Percentiles rank a stretch among this genome's conserved stretches.
These are phyloP conservation scores for Dryas octopetala DNA, from an alignment of 306 rosid genomes.

Conservation along the genomic window DNA sequence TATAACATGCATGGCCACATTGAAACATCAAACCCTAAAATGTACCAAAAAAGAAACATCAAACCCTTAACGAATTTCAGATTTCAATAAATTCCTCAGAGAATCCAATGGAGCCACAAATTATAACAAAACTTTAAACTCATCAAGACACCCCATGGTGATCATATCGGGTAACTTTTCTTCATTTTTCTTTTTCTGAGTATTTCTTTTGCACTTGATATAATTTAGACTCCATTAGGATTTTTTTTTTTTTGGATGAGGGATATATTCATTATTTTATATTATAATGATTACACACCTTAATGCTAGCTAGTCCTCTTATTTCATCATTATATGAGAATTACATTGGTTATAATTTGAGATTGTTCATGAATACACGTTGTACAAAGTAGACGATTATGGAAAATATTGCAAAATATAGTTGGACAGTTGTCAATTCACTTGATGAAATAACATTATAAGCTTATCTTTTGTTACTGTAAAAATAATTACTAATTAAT, in stretches of 20 bases:
- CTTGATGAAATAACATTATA: not conserved
- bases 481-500: no score
- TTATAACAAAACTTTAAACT: constrained; percentile 22
- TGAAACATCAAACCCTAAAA: not conserved
- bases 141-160: constrained; percentile 20
- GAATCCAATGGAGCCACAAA: constrained; percentile 56
- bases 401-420: no score
- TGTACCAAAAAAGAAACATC: not conserved
- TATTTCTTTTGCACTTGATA: constrained; percentile 7
- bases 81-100: constrained; percentile 14
- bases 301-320: not conserved
- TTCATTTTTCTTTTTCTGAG: not conserved
- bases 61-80: not conserved
- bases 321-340: constrained; percentile 15
- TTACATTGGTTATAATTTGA: constrained; percentile 6
- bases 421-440: no score
- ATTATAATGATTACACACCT: constrained; percentile 1
- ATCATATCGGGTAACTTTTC: not conserved
- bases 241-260: no score
- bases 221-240: constrained; percentile 1
- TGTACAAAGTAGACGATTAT: constrained; percentile 1
- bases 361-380: not conserved
- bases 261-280: no score
- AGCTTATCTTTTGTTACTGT: not conserved
- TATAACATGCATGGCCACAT: not conserved